phyloP scores from a whole-genome alignment of 176 grass and related monocot species.

The Aegilops speltoides region DNA sequence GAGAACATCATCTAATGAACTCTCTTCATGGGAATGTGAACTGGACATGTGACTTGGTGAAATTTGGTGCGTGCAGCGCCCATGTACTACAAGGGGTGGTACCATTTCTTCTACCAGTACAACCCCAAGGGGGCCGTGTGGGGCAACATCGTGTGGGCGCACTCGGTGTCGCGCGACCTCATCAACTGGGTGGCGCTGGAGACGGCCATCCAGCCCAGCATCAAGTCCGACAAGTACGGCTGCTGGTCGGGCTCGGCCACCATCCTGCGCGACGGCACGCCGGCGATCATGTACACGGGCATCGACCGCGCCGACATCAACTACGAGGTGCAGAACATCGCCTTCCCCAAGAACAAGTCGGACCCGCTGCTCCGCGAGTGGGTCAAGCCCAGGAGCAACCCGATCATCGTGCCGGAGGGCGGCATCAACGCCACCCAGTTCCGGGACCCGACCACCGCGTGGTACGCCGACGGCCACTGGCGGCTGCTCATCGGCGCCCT shows the following conservation, averaged over 20 bases:
- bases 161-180: slow-evolving; percentile 64
- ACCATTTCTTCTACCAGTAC: slow-evolving; percentile 79
- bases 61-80: slow-evolving; percentile 42
- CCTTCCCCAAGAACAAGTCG: slow-evolving; percentile 44
- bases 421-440: slow-evolving; percentile 64
- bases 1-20: not conserved
- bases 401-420: slow-evolving; percentile 43
- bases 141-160: slow-evolving; percentile 74
- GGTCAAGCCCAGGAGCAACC: slow-evolving; percentile 62
- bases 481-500: slow-evolving; percentile 55
- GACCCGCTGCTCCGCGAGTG: slow-evolving; percentile 67
- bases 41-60: not conserved
- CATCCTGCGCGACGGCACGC: slow-evolving; percentile 36
- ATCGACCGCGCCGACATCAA: slow-evolving; percentile 21
- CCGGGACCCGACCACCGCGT: slow-evolving; percentile 75
- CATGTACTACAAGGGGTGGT: slow-evolving; percentile 72
- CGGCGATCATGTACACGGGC: slow-evolving; percentile 64
- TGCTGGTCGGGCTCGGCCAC: slow-evolving; percentile 81
- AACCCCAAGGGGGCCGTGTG: slow-evolving; percentile 61
- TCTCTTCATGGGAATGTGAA: not conserved
- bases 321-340: slow-evolving; percentile 76
- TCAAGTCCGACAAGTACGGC: slow-evolving; percentile 51
- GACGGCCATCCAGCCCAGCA: slow-evolving; percentile 51
- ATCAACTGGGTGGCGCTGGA: slow-evolving; percentile 70
- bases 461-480: slow-evolving; percentile 52